These are phyloP conservation scores for Diospyros lotus DNA, from an alignment of 148 eudicot genomes.

Conservation along the genomic window DNA sequence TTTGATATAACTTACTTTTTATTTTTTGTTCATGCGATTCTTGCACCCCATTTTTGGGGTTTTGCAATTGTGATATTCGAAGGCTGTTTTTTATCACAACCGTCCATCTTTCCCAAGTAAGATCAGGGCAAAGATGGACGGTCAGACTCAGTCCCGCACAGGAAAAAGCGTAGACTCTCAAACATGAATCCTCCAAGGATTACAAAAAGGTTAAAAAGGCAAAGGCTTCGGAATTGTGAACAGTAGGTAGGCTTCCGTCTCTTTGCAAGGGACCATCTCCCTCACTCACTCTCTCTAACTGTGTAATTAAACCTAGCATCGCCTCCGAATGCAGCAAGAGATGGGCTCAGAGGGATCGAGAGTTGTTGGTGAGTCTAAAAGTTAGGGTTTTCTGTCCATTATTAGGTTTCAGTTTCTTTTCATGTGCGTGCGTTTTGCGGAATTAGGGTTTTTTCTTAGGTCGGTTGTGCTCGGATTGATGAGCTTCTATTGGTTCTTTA, in stretches of 20 bases:
- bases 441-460: slow-evolving; percentile 13
- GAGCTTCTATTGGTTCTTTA: too few relatives aligned
- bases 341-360: slow-evolving; percentile 44
- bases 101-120: too few relatives aligned
- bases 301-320: background rate
- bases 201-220: background rate
- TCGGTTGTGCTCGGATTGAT: slow-evolving; percentile 1
- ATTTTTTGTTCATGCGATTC: too few relatives aligned
- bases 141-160: too few relatives aligned
- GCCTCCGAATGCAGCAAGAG: slow-evolving; percentile 14
- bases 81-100: too few relatives aligned
- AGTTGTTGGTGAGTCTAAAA: slow-evolving; percentile 36
- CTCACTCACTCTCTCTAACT: background rate
- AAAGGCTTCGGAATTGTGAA: background rate
- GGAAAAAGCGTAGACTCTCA: background rate
- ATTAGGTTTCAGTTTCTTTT: background rate
- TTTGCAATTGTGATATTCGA: too few relatives aligned
- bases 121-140: too few relatives aligned
- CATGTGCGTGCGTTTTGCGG: background rate
- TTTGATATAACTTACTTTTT: too few relatives aligned
- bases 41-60: too few relatives aligned
- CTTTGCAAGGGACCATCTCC: background rate
- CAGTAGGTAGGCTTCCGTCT: slow-evolving; percentile 4
- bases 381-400: background rate
- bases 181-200: background rate